A percentile compares a stretch with the other conserved stretches of the same genome.
These are phyloP conservation scores for Clonostachys rosea DNA, from an alignment of 2,329 filamentous ascomycete species.

Conservation along the genomic window DNA sequence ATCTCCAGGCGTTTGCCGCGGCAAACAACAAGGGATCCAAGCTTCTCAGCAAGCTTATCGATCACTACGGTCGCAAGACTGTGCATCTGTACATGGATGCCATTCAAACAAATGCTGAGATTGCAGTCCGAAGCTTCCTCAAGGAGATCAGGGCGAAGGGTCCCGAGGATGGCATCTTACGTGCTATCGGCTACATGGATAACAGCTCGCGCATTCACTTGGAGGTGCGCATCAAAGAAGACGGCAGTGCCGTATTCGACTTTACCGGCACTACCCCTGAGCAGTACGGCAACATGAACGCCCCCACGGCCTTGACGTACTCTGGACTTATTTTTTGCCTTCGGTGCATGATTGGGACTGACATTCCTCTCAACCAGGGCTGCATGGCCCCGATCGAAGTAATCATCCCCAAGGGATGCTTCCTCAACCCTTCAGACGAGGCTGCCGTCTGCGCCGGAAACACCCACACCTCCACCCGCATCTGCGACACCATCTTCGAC, in stretches of 20 bases:
- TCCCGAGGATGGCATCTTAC: slow-evolving; percentile 49
- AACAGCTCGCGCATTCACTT: slow-evolving; percentile 76
- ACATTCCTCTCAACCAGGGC: slow-evolving; percentile 32
- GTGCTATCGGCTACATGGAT: slow-evolving; percentile 78
- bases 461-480: slow-evolving; percentile 36
- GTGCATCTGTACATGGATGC: slow-evolving; percentile 81
- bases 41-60: slow-evolving; percentile 68
- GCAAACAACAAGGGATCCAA: slow-evolving; percentile 82
- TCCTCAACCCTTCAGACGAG: slow-evolving; percentile 22
- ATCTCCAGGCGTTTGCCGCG: slow-evolving; percentile 80
- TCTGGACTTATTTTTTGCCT: slow-evolving; percentile 30
- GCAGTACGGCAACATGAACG: slow-evolving; percentile 26
- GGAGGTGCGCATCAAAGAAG: slow-evolving; percentile 63
- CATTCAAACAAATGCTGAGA: slow-evolving; percentile 77
- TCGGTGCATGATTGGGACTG: slow-evolving; percentile 21
- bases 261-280: slow-evolving; percentile 27
- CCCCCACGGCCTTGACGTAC: slow-evolving; percentile 26
- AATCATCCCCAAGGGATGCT: slow-evolving; percentile 16
- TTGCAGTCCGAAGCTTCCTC: slow-evolving; percentile 68
- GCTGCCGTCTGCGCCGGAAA: slow-evolving; percentile 47
- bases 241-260: slow-evolving; percentile 25
- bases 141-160: too few species aligned
- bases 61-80: slow-evolving; percentile 71
- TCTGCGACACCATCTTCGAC: slow-evolving; percentile 21
- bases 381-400: slow-evolving; percentile 26